Evolutionary conservation across 208 protist species (phyloP), one percentile per base, ranked within the genome.

Genomic region (Wallacemonas sp.): DNA sequence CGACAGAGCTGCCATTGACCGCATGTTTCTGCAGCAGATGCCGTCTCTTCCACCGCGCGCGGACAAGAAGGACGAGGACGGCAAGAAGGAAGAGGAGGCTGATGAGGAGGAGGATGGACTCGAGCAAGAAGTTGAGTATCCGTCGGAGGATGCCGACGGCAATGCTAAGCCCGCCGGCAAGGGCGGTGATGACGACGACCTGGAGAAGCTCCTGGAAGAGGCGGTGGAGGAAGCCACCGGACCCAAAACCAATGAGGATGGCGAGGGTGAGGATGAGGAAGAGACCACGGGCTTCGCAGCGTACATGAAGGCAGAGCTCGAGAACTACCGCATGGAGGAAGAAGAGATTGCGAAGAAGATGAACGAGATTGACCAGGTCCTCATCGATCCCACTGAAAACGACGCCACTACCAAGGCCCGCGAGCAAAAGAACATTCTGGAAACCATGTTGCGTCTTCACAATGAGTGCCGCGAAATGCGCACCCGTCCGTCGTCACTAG

Each of bases 151-250:
- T 9, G 59, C 21, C 30, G 66, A 39, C 29, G 46, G 46, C 38
- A 44, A 65, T 21, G 32, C 32, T 2, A 21, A 21, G 33, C 32
- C 65, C 24, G 42, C 32, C 42, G 41, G 67, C 13, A 65, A 45
- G 21, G 57, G 38, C 34, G n/a, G n/a, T n/a, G 80, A 73, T 6
- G 78, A 87, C 27, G 83, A 88, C 29, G 76, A 93, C 71, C 73
- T 91, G 1, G 84, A 92, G 26, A 79, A 84, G 46, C 73, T 93
- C 39, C 76, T 93, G 33, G 86, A 93, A 17, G 86, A 92, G 73
- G 85, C 82, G 4, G 84, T 79, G 1, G 76, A 89, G 60, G 86
- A 93, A 73, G 82, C 84, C 57, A 68, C 55, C 46, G 66, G 36
- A 19, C 52, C 57, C 39, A 69, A 73, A 39, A 15, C 21, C 36